Evolutionary conservation across 225 moss, liverwort and hornwort species (phyloP).

Genomic region (Marchantia paleacea): DNA sequence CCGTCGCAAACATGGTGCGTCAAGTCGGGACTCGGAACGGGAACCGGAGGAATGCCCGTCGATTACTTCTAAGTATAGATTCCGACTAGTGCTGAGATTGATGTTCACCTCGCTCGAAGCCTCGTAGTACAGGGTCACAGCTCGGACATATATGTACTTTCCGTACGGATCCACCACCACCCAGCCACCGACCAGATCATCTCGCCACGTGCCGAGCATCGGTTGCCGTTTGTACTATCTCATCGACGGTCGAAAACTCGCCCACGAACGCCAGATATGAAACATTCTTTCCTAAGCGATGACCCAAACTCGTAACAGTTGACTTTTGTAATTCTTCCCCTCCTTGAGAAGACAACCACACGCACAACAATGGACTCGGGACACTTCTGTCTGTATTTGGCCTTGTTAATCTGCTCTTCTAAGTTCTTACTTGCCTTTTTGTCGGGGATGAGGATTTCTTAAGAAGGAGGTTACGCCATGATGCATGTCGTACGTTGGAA

Average conservation of each 20-base stretch:
- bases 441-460: too few relatives aligned
- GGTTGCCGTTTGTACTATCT: not conserved
- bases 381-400: not conserved
- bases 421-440: too few relatives aligned
- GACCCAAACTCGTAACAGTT: not conserved
- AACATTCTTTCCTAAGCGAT: not conserved
- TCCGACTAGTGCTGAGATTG: not conserved
- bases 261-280: not conserved
- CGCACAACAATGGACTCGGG: not conserved
- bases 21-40: too few relatives aligned
- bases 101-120: not conserved
- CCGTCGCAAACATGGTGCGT: too few relatives aligned
- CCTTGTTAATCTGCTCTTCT: too few relatives aligned
- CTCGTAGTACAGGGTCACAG: too few relatives aligned
- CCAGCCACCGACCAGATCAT: not conserved
- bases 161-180: not conserved
- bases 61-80: not conserved
- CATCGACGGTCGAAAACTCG: not conserved
- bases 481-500: too few relatives aligned
- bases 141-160: not conserved
- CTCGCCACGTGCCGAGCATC: not conserved
- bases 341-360: too few relatives aligned
- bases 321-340: not conserved
- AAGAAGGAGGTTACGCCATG: too few relatives aligned
- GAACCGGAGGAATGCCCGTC: too few relatives aligned